Conservation (phyloP, 495 filamentous ascomycete species). For the Hypoxylon subgilvum region DNA sequence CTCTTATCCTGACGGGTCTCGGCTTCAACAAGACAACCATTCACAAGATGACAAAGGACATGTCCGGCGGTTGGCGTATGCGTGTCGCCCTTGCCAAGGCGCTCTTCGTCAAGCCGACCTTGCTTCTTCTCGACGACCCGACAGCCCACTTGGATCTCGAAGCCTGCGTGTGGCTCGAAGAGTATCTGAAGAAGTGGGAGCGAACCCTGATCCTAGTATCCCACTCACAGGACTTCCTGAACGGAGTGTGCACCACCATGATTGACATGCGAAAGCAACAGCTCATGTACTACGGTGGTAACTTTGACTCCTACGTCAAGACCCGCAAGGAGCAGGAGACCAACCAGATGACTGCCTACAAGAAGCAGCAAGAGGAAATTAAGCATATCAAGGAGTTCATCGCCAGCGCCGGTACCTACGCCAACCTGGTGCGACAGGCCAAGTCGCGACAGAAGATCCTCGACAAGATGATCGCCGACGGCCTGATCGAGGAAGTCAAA, state of each 20-base stretch:
- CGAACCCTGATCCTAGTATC: conserved; percentile 96
- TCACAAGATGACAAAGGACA: conserved; percentile 99
- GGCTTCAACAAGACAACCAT: conserved; percentile 98
- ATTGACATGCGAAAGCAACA: conserved; percentile 92
- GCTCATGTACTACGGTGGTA: conserved; percentile 98
- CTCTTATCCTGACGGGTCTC: conserved; percentile 96
- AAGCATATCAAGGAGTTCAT: conserved; percentile 99
- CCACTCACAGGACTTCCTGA: conserved; percentile 97
- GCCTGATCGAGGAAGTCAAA: conserved; percentile 90
- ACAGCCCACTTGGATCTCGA: conserved; percentile 99
- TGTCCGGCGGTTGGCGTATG: conserved; percentile 99
- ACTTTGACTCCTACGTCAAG: conserved; percentile 99
- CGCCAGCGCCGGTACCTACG: conserved; percentile 98
- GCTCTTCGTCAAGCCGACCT: conserved; percentile 95
- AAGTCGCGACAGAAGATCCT: conserved; percentile 99
- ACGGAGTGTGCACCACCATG: conserved; percentile 99
- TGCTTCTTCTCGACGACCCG: conserved; percentile 96
- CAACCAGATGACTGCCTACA: conserved; percentile 98
- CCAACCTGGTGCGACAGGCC: conserved; percentile 97
- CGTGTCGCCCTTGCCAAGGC: conserved; percentile 97
- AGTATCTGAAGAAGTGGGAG: conserved; percentile 99
- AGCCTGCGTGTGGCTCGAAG: conserved; percentile 99
- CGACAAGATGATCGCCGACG: conserved; percentile 99
- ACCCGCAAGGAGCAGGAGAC: conserved; percentile 91
- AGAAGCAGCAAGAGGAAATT: conserved; percentile 99